Conservation (phyloP, 1,284 basidiomycete species). For the Mycena sp. region DNA sequence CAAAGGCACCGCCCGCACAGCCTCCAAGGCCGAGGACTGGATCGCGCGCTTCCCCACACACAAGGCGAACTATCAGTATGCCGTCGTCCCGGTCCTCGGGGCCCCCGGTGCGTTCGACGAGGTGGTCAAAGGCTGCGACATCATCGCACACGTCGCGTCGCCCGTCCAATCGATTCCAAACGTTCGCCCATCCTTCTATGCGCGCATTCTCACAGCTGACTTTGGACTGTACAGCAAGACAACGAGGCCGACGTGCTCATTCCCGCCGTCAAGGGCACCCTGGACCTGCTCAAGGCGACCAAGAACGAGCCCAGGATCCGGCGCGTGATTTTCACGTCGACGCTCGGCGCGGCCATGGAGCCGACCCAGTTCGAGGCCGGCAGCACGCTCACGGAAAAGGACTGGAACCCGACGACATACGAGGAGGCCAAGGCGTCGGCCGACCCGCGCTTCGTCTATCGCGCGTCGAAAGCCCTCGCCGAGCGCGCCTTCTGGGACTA, state of each 20-base stretch:
- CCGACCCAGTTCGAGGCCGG: neutral
- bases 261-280: constrained; percentile 23
- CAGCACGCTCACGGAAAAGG: too few species aligned
- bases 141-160: constrained; percentile 62
- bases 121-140: constrained; percentile 71
- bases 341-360: constrained; percentile 9
- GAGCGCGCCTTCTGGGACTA: constrained; percentile 29
- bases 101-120: constrained; percentile 69
- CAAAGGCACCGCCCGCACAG: constrained; percentile 63
- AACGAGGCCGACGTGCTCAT: constrained; percentile 16
- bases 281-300: constrained; percentile 15
- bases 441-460: constrained; percentile 14
- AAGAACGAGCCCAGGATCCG: constrained; percentile 22
- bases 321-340: constrained; percentile 22
- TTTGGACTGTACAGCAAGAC: constrained; percentile 6
- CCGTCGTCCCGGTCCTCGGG: constrained; percentile 64
- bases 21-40: constrained; percentile 57
- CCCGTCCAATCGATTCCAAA: constrained; percentile 35
- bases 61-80: constrained; percentile 56
- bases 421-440: too few species aligned
- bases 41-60: constrained; percentile 54
- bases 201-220: neutral
- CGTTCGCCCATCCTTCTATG: neutral
- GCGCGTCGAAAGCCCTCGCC: constrained; percentile 23
- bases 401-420: too few species aligned